Conservation (phyloP, 495 filamentous ascomycete genomes). For the Tricharina praecox region DNA sequence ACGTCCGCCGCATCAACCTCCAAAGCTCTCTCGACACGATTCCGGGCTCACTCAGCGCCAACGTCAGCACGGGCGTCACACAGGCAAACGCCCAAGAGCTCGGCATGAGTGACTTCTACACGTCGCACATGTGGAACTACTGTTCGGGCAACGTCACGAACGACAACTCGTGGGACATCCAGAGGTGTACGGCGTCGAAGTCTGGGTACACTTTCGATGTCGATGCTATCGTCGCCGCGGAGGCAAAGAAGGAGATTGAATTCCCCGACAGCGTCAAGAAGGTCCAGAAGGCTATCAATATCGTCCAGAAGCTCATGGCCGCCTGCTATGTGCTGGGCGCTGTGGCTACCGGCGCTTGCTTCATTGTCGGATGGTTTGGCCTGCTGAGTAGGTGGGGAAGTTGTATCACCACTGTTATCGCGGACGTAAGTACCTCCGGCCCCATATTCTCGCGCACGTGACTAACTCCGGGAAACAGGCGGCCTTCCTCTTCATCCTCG, state of each 20-base stretch:
- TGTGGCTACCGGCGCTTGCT: slow-evolving; percentile 47
- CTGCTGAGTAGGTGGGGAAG: slow-evolving; percentile 52
- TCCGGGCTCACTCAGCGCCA: slow-evolving; percentile 14
- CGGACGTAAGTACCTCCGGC: slow-evolving; percentile 35
- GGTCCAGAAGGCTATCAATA: slow-evolving; percentile 50
- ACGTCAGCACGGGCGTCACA: slow-evolving; percentile 18
- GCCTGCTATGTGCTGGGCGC: slow-evolving; percentile 49
- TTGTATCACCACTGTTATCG: slow-evolving; percentile 63
- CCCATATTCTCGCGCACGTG: no score
- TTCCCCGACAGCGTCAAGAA: slow-evolving; percentile 49
- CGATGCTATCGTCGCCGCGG: slow-evolving; percentile 29
- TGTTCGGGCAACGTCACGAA: slow-evolving; percentile 43
- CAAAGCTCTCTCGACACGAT: slow-evolving; percentile 9
- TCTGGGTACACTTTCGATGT: slow-evolving; percentile 42
- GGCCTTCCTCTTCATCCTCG: slow-evolving; percentile 44
- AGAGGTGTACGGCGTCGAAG: slow-evolving; percentile 55
- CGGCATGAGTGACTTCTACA: slow-evolving; percentile 59
- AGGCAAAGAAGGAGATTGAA: slow-evolving; percentile 28
- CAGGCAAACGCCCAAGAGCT: slow-evolving; percentile 35
- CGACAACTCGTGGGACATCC: slow-evolving; percentile 39
- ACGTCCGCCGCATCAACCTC: slow-evolving; percentile 17
- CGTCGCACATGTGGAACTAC: slow-evolving; percentile 72
- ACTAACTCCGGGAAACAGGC: slow-evolving; percentile 31
- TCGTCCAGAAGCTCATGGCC: slow-evolving; percentile 39
- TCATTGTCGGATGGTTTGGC: slow-evolving; percentile 53